Conservation (phyloP, 1,139 yeast species). For the Taphrina deformans region DNA sequence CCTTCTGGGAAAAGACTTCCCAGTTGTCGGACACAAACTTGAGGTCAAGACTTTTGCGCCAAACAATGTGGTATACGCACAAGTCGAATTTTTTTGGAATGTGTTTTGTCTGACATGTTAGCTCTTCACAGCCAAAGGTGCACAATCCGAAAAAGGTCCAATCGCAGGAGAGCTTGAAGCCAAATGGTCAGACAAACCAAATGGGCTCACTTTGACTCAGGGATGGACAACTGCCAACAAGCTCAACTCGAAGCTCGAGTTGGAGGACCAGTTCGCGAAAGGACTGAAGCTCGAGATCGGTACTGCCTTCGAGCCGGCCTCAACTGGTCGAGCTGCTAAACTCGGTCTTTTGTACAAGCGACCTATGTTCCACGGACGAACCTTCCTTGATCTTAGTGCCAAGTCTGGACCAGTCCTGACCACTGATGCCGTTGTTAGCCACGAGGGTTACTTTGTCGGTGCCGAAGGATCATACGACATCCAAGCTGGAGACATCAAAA, state of each 20-base stretch:
- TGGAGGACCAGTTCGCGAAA: slow-evolving; percentile 87
- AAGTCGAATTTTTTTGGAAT: slow-evolving; percentile 11
- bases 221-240: slow-evolving; percentile 97
- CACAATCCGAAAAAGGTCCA: slow-evolving; percentile 73
- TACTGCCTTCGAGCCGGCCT: slow-evolving; percentile 84
- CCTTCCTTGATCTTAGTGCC: slow-evolving; percentile 80
- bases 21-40: slow-evolving; percentile 76
- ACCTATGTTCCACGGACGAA: slow-evolving; percentile 91
- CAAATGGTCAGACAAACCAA: slow-evolving; percentile 87
- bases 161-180: slow-evolving; percentile 89
- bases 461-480: slow-evolving; percentile 97
- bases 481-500: slow-evolving; percentile 85
- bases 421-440: slow-evolving; percentile 93
- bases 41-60: slow-evolving; percentile 93
- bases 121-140: slow-evolving; percentile 87
- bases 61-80: slow-evolving; percentile 81
- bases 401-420: slow-evolving; percentile 87
- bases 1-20: slow-evolving; percentile 87
- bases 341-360: slow-evolving; percentile 89
- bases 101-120: neutral
- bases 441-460: slow-evolving; percentile 96
- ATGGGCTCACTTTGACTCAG: slow-evolving; percentile 92
- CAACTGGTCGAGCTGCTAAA: slow-evolving; percentile 80
- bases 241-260: slow-evolving; percentile 88
- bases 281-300: slow-evolving; percentile 92